Base-by-base conservation (phyloP, 2,329 filamentous ascomycete genomes). In the Aphanoascus verrucosus region DNA sequence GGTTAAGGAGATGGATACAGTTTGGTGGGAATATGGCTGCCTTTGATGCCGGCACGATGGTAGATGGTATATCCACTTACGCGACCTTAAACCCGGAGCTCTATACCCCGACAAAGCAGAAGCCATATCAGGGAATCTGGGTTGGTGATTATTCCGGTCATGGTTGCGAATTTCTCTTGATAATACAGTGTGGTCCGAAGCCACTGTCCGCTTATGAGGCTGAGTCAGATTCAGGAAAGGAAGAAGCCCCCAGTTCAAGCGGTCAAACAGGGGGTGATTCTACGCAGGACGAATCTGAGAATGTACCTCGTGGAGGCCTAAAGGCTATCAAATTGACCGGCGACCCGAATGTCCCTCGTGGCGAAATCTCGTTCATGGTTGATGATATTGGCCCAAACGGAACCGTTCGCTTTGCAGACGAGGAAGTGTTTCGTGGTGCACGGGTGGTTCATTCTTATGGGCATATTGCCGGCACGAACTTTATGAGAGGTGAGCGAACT, bases 291-390 rank as follows among this genome's bases (percentile, higher is more conserved):
- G 66, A 69, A 19, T 68, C 74, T 42, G 63, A 71, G 3, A 69
- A 48, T 31, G 32, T 47, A 41, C 47, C 42, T 4, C 9, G 28
- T 51, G 43, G 51, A 11, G 88, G 88, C 3, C 68, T 97, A 2
- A 83, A 90, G 66, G 91, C 86, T 0, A 82, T 96, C 63, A 97
- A 97, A 66, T 72, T 98, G 34, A 97, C 91, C 0, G 91, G 91
- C 0, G 91, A 98, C 63, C 82, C 85, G 0, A 94, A 96, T 60
- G 82, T 97, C 12, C 91, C 91, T 0, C 78, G 90, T 7, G 91
- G 90, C 7, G 85, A 96, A 67, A 81, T 83, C 60, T 88, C 86
- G 0, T 96, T 94, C 65, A 77, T 87, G 2, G 85, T 83, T 0
- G 80, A 88, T 4, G 88, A 96, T 60, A 80, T 97, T 35, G 84